A percentile compares a stretch with the other conserved stretches of the same genome.
Evolutionary conservation across 441 rosid genomes (phyloP).

Genomic region (Euphorbia schlechtendalii): DNA sequence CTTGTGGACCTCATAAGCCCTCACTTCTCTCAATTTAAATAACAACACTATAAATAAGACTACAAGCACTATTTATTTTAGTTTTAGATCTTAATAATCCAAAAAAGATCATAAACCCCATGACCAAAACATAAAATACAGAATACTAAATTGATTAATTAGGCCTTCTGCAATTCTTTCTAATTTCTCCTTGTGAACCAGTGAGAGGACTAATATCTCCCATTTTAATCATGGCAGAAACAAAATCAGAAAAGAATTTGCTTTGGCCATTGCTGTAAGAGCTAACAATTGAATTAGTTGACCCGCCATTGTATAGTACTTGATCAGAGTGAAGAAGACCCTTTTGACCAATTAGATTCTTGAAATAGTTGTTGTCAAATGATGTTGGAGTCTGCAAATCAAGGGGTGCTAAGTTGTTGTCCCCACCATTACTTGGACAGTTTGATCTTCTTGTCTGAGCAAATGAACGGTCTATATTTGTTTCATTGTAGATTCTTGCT

Average conservation of each 20-base stretch:
- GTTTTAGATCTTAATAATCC: too few species aligned
- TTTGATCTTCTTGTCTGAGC: conserved; percentile 42
- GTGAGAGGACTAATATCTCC: conserved; percentile 81
- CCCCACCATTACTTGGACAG: conserved; percentile 65
- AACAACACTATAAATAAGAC: too few species aligned
- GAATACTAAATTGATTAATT: conserved; percentile 7
- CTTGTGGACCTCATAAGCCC: too few species aligned
- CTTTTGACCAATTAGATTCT: conserved; percentile 45
- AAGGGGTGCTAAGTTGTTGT: conserved; percentile 74
- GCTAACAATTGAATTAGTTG: conserved; percentile 56
- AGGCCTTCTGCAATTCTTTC: conserved; percentile 55
- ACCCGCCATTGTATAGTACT: conserved; percentile 55
- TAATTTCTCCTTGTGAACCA: conserved; percentile 64
- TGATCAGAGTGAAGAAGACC: conserved; percentile 89
- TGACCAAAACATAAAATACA: too few species aligned
- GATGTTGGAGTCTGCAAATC: conserved; percentile 49
- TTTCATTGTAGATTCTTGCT: conserved; percentile 58
- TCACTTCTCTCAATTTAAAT: too few species aligned
- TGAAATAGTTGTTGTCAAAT: conserved; percentile 66
- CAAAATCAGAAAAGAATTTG: conserved; percentile 54
- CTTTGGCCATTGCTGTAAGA: conserved; percentile 34
- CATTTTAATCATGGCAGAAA: conserved; percentile 73
- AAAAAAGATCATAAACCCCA: too few species aligned
- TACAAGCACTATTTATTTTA: too few species aligned
- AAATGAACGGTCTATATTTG: conserved; percentile 51